Evolutionary conservation across 148 eudicot species (phyloP), one percentile per base, ranked within the genome.

Genomic region (Rheum nobile): DNA sequence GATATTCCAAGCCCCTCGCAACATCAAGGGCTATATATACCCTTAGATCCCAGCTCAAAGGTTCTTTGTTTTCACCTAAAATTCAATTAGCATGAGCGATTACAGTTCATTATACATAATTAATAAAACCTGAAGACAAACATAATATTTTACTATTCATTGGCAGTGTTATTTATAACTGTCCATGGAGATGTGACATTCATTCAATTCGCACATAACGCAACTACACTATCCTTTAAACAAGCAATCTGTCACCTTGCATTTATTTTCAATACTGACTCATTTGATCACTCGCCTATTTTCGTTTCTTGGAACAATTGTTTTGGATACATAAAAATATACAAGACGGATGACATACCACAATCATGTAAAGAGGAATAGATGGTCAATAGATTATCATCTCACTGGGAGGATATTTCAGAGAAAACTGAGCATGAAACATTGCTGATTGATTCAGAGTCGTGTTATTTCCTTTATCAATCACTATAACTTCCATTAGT

Each of bases 1-100:
- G 98, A 86, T 95, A 95, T 72, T 95, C 97, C 85, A 95, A 78
- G 48, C 97, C 98, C 77, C 96, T 88, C 12, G 97, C 89, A 47
- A 95, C 93, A 84, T 95, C 98, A 57, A 89, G 81, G 37, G 93
- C 96, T 81, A 95, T 82, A 86, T 88, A 87, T 75, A 91, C 88
- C 78, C 97, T 83, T 57, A 88, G 78, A 68, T 85, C 87, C 98
- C 98, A 95, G 82, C 82, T 85, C 76, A 91, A 83, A 19, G 84
- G 79, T 76, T 85, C 88, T 76, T 79, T 86, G 46, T 86, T 87
- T 74, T 90, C 90, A 85, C 82, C 98, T 91, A 76, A 73, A 2
- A 72, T 34, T 31, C n/a, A 68, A 80, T 47, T 10, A 69, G 38
- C 21, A 26, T 19, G 10, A 67, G 42, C 24, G 11, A 52, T 3